Conservation (phyloP, 164 flowering plant genomes). For the Dillenia turbinata region DNA sequence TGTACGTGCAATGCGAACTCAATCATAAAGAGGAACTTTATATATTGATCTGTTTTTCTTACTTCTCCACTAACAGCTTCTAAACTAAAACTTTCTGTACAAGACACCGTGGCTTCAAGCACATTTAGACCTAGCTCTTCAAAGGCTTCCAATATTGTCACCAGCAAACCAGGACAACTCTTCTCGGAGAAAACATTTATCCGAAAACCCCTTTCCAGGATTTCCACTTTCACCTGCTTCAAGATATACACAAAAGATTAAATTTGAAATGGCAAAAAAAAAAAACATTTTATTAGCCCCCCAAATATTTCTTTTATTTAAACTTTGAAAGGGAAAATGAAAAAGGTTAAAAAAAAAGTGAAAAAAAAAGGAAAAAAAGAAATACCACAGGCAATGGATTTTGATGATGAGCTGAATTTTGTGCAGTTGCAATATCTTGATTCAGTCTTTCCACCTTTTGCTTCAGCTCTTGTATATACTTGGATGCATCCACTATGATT, state of each 20-base stretch:
- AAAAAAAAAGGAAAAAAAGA: background rate
- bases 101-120: slow-evolving; percentile 66
- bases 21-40: no score
- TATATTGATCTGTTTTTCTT: slow-evolving; percentile 5
- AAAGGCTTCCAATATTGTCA: slow-evolving; percentile 44
- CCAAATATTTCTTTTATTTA: no score
- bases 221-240: slow-evolving; percentile 49
- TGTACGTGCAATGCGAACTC: no score
- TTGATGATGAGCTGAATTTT: slow-evolving; percentile 15
- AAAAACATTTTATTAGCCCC: background rate
- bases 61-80: slow-evolving; percentile 54
- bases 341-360: background rate
- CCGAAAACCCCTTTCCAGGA: slow-evolving; percentile 51
- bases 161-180: slow-evolving; percentile 55
- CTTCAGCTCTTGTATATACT: slow-evolving; percentile 73
- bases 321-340: background rate
- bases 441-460: slow-evolving; percentile 70
- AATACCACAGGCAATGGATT: slow-evolving; percentile 36
- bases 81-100: slow-evolving; percentile 40
- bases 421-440: slow-evolving; percentile 44
- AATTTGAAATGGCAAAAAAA: background rate
- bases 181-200: slow-evolving; percentile 38
- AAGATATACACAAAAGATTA: background rate
- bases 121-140: slow-evolving; percentile 55
- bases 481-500: slow-evolving; percentile 77